phyloP scores from a whole-genome alignment of 805 yeast genomes.

The Wickerhamiella brachini region DNA sequence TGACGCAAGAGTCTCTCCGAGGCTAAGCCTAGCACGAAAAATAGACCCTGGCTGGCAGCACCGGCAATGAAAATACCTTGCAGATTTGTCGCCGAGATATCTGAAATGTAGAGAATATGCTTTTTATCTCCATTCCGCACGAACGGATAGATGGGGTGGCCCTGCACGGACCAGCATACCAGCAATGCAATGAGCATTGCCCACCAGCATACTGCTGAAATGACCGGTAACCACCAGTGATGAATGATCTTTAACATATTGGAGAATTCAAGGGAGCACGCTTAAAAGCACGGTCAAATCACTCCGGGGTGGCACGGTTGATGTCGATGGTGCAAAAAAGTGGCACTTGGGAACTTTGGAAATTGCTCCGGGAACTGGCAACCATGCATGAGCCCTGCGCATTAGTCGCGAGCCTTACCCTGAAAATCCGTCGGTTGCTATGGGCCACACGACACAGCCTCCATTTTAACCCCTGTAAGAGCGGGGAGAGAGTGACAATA shows the following conservation, averaged over 20 bases:
- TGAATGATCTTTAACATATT: slow-evolving; percentile 18
- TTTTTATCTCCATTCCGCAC: slow-evolving; percentile 26
- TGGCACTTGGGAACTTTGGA: not conserved
- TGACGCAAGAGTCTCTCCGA: slow-evolving; percentile 52
- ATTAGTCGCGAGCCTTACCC: not conserved
- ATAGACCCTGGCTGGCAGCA: slow-evolving; percentile 62
- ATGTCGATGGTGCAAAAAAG: not conserved
- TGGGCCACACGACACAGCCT: not conserved
- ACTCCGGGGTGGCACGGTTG: too few relatives aligned
- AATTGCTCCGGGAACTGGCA: not conserved
- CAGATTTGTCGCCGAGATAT: slow-evolving; percentile 75
- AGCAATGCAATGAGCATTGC: slow-evolving; percentile 79
- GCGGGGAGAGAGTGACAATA: too few relatives aligned
- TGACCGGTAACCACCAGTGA: slow-evolving; percentile 43
- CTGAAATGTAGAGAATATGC: slow-evolving; percentile 56
- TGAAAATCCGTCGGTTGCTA: not conserved
- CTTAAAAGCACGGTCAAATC: too few relatives aligned
- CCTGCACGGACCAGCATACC: slow-evolving; percentile 66
- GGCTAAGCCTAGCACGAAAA: slow-evolving; percentile 48
- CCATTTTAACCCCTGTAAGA: not conserved
- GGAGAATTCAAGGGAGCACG: not conserved
- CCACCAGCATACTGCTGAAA: slow-evolving; percentile 67
- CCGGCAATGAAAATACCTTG: slow-evolving; percentile 77
- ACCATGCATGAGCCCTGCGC: not conserved
- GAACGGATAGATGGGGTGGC: slow-evolving; percentile 55